Evolutionary conservation across 352 stramenopile species (phyloP).

Genomic region (Saprolegnia diclina): DNA sequence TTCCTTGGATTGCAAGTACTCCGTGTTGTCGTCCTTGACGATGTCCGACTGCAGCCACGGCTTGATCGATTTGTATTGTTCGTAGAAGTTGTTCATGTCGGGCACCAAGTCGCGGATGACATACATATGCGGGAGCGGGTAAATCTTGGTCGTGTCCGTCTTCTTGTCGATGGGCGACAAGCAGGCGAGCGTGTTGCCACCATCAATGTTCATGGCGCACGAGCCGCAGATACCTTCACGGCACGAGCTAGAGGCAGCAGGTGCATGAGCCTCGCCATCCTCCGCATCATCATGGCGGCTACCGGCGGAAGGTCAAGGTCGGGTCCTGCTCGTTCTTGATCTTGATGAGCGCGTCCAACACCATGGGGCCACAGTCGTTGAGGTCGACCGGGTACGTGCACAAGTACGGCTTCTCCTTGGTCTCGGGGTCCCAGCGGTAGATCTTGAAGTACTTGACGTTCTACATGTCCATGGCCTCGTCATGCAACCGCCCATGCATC

Average conservation of each 20-base stretch:
- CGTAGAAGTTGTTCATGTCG: slow-evolving; percentile 99
- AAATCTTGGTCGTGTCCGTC: slow-evolving; percentile 93
- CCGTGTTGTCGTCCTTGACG: slow-evolving; percentile 79
- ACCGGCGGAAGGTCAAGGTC: slow-evolving; percentile 96
- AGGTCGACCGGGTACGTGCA: slow-evolving; percentile 97
- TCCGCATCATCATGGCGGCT: neutral
- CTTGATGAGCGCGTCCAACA: slow-evolving; percentile 99
- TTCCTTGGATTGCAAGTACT: slow-evolving; percentile 88
- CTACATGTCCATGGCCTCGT: slow-evolving; percentile 38
- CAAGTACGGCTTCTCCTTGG: slow-evolving; percentile 90
- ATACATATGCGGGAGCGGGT: slow-evolving; percentile 99
- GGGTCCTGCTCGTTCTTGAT: slow-evolving; percentile 99
- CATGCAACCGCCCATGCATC: slow-evolving; percentile 15
- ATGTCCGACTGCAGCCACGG: slow-evolving; percentile 97
- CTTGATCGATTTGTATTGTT: slow-evolving; percentile 97
- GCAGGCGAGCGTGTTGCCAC: slow-evolving; percentile 97
- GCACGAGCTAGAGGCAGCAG: slow-evolving; percentile 78
- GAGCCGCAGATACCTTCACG: slow-evolving; percentile 99
- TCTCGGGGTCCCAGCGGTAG: slow-evolving; percentile 98
- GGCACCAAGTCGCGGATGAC: slow-evolving; percentile 98
- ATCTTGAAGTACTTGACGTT: slow-evolving; percentile 99
- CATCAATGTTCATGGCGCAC: slow-evolving; percentile 99
- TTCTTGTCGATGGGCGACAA: slow-evolving; percentile 94
- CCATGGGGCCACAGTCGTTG: slow-evolving; percentile 97
- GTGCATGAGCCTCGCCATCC: slow-evolving; percentile 1